Conservation (phyloP, 768 basidiomycete species). For the Serpula lacrymans region DNA sequence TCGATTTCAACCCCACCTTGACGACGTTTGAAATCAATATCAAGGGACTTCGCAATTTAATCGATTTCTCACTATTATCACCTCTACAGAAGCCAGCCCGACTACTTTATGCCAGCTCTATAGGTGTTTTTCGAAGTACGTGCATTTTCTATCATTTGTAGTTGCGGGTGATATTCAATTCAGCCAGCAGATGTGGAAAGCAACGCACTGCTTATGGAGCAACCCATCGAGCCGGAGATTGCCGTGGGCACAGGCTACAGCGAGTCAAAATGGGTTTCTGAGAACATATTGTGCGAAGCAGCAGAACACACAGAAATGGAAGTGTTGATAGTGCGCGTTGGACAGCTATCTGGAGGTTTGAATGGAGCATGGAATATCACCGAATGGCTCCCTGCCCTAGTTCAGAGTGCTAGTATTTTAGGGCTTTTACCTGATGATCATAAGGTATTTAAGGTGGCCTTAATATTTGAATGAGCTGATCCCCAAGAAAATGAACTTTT, state of each 20-base stretch:
- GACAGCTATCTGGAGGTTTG: constrained; percentile 31
- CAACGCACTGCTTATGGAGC: neutral
- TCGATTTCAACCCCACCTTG: constrained; percentile 50
- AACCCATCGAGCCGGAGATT: constrained; percentile 1
- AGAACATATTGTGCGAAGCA: constrained; percentile 16
- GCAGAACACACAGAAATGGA: constrained; percentile 12
- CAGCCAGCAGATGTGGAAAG: neutral
- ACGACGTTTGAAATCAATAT: constrained; percentile 50
- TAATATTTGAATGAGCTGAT: neutral
- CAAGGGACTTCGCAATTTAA: constrained; percentile 42
- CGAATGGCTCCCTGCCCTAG: constrained; percentile 36
- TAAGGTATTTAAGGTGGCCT: constrained; percentile 12
- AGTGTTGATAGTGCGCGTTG: constrained; percentile 26
- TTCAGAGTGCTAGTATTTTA: constrained; percentile 16
- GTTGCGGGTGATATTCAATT: too few species aligned
- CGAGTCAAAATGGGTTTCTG: constrained; percentile 31
- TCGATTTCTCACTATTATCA: constrained; percentile 38
- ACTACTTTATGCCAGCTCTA: constrained; percentile 31
- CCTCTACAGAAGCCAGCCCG: constrained; percentile 13
- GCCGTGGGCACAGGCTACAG: constrained; percentile 26
- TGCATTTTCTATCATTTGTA: too few species aligned
- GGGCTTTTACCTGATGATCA: constrained; percentile 15
- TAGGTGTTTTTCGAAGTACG: constrained; percentile 24
- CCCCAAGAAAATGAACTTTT: neutral
- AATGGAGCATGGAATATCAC: constrained; percentile 31